These are phyloP conservation scores for Acorus gramineus DNA, from an alignment of 106 monocot species.

Conservation along the genomic window DNA sequence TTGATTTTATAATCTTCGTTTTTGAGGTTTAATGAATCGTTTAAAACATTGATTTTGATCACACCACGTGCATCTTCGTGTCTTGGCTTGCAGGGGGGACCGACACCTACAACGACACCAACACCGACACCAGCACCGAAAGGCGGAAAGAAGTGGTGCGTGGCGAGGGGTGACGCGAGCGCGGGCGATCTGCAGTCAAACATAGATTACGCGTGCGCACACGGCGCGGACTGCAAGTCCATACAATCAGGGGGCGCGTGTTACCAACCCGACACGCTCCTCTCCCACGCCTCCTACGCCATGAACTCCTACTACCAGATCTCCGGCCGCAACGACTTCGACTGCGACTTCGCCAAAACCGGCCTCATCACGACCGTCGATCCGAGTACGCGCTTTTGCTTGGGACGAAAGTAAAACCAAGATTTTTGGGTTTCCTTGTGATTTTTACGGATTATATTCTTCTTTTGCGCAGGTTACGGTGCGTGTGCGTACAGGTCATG, in stretches of 20 bases:
- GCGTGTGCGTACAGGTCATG: slow-evolving; percentile 30
- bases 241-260: slow-evolving; percentile 48
- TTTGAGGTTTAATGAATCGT: too few relatives aligned
- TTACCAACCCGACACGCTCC: slow-evolving; percentile 31
- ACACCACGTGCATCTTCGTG: too few relatives aligned
- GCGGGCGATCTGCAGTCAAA: slow-evolving; percentile 36
- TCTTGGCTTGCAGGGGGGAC: background rate
- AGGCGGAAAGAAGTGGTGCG: slow-evolving; percentile 37
- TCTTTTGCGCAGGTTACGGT: slow-evolving; percentile 16
- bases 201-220: slow-evolving; percentile 50
- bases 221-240: slow-evolving; percentile 36
- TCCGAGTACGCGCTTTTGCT: slow-evolving; percentile 28
- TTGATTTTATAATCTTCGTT: too few relatives aligned
- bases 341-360: slow-evolving; percentile 49
- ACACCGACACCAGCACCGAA: background rate
- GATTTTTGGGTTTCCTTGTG: background rate
- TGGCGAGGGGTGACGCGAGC: slow-evolving; percentile 29
- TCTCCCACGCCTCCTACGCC: slow-evolving; percentile 48
- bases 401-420: background rate
- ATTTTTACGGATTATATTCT: background rate
- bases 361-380: slow-evolving; percentile 30
- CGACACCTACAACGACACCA: slow-evolving; percentile 1
- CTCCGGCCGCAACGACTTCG: slow-evolving; percentile 27
- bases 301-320: slow-evolving; percentile 66
- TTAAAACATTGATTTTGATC: background rate